Percentiles rank a stretch among this genome's conserved stretches.
These are phyloP conservation scores for Podospora tetraspora DNA, from an alignment of 495 filamentous ascomycete genomes.

Conservation along the genomic window DNA sequence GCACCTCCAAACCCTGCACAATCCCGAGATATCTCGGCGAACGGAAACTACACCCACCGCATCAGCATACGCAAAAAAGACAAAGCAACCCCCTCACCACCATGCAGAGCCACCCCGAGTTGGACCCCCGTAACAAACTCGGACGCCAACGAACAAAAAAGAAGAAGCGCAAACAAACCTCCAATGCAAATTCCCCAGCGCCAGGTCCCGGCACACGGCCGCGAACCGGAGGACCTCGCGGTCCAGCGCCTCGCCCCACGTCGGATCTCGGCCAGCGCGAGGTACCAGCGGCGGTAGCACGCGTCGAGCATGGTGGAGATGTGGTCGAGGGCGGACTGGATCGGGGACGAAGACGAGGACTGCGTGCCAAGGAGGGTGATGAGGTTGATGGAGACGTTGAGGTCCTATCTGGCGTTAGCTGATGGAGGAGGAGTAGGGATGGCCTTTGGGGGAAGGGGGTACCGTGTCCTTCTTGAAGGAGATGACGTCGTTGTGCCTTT, in stretches of 20 bases:
- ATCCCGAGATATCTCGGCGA: conserved; percentile 8
- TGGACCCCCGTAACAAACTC: neutral
- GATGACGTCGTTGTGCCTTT: neutral
- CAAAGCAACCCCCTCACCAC: neutral
- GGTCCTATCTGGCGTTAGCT: neutral
- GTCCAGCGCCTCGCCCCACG: conserved; percentile 10
- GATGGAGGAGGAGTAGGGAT: neutral
- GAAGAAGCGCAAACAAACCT: neutral
- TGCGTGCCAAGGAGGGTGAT: conserved; percentile 1
- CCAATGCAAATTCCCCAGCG: conserved; percentile 12
- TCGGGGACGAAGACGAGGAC: neutral
- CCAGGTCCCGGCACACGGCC: conserved; percentile 8
- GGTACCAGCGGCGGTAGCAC: conserved; percentile 13
- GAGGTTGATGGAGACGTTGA: conserved; percentile 6
- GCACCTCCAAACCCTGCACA: conserved; percentile 7
- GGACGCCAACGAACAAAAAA: neutral
- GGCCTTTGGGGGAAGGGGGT: neutral
- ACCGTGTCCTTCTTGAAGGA: conserved; percentile 6
- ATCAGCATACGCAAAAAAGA: neutral
- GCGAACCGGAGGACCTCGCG: conserved; percentile 7
- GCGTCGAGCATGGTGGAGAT: conserved; percentile 4
- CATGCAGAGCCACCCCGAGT: no score
- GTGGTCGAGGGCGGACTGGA: conserved; percentile 6
- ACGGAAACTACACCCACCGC: neutral
- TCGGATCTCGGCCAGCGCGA: conserved; percentile 7